Evolutionary conservation across 352 stramenopile genomes (phyloP), one percentile per base, ranked within the genome.

Genomic region (Phytopythium litorale): DNA sequence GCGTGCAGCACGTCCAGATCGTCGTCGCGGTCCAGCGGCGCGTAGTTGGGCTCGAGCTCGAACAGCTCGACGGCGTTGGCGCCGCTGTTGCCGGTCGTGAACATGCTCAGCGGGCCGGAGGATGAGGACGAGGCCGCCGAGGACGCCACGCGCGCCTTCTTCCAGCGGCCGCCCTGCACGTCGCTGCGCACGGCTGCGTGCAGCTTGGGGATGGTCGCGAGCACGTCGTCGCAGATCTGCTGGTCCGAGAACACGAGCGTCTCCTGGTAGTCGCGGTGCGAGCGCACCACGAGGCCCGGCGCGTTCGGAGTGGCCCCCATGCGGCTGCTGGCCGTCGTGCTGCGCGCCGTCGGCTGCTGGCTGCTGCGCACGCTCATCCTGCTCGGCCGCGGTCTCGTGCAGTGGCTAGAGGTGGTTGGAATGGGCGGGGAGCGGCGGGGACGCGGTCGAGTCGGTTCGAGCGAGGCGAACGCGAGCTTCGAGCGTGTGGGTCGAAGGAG

Each of bases 121-220:
- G 19, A 12, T 18, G 32, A 43, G 5, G 30, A 45, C 28, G 51
- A 32, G 32, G 16, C 7, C n/a, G 51, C 51, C 32, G 51, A 21
- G 6, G 51, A 6, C 51, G 32, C 18, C 8, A 45, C 51, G 30
- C 51, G 51, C 18, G 61, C 64, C 19, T 56, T 53, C 51, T 78
- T 82, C 76, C 74, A 84, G 19, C 63, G 55, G 18, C 57, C 64
- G 43, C 78, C 73, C 56, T 67, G 66, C 21, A 70, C 66, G 45
- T 75, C 72, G 28, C 65, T 65, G 12, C 65, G 48, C 48, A 77
- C 73, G 21, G 75, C 77, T 19, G 66, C 61, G 53, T 80, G 71
- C 40, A 89, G 66, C 68, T 86, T 86, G 32, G 75, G 69, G 56
- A 89, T 78, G 43, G 79, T 86, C 3, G 71, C 70, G n/a, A 89